Percentiles rank a stretch among this genome's conserved stretches.
Conservation (phyloP, 441 rosid genomes). For the Omphalea diandra region DNA sequence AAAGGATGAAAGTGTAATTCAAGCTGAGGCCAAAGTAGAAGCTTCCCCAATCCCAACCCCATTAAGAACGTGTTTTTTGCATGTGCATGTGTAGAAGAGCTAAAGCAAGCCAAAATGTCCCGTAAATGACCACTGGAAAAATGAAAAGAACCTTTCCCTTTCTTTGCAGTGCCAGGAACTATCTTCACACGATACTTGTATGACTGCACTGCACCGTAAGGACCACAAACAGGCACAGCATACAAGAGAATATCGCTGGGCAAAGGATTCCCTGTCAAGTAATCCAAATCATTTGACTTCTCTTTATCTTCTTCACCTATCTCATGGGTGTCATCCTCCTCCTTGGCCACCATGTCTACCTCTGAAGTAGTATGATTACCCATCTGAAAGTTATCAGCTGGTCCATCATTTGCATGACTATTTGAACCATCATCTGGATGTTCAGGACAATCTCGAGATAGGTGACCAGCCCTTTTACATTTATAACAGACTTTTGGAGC, state of each 20-base stretch:
- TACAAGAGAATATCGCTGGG: constrained; percentile 79
- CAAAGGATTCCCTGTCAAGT: constrained; percentile 83
- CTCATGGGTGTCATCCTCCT: constrained; percentile 90
- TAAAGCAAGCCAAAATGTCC: not conserved
- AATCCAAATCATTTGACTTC: constrained; percentile 79
- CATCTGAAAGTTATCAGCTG: constrained; percentile 16
- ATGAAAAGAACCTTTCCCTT: constrained; percentile 69
- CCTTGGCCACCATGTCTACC: constrained; percentile 78
- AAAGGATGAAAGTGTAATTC: not conserved
- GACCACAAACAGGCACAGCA: constrained; percentile 91
- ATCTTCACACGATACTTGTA: constrained; percentile 91
- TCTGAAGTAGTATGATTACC: constrained; percentile 30
- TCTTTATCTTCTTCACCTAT: constrained; percentile 90
- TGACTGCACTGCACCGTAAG: constrained; percentile 80
- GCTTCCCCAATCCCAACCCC: not conserved
- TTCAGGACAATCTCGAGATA: constrained; percentile 81
- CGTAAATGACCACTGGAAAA: not conserved
- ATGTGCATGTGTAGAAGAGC: not conserved
- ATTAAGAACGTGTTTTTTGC: not conserved
- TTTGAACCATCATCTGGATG: constrained; percentile 42
- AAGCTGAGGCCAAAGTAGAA: not conserved
- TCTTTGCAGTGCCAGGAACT: constrained; percentile 85
- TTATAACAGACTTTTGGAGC: constrained; percentile 82
- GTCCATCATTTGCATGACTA: constrained; percentile 31
- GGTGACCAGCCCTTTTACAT: constrained; percentile 87